Conservation (phyloP, 345 rosid genomes). For the Arabis alpina region DNA sequence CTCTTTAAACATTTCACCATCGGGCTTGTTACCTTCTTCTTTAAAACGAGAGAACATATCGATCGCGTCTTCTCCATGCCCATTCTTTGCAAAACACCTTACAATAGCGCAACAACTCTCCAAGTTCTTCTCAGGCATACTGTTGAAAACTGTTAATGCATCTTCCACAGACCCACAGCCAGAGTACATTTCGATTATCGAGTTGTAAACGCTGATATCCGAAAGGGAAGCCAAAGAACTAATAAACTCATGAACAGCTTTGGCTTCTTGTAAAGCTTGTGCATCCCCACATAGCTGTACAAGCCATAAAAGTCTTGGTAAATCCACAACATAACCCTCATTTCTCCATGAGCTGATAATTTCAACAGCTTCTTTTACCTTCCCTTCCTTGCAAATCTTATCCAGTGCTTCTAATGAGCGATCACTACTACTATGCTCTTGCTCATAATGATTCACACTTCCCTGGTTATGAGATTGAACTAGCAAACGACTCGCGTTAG, state of each 20-base stretch:
- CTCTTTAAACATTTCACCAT: conserved; percentile 60
- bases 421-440: background rate
- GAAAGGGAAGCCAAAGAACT: conserved; percentile 43
- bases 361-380: conserved; percentile 61
- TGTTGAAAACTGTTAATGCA: conserved; percentile 54
- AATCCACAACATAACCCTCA: conserved; percentile 52
- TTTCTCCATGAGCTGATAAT: conserved; percentile 49
- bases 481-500: background rate
- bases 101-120: conserved; percentile 69
- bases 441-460: background rate
- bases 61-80: conserved; percentile 72
- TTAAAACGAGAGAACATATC: conserved; percentile 67
- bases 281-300: conserved; percentile 64
- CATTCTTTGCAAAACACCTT: conserved; percentile 67
- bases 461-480: background rate
- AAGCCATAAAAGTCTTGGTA: conserved; percentile 48
- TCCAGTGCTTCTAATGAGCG: conserved; percentile 52
- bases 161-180: conserved; percentile 60
- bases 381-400: conserved; percentile 57
- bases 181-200: conserved; percentile 65
- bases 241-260: conserved; percentile 53
- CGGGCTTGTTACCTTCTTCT: conserved; percentile 61
- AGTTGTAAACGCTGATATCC: conserved; percentile 49
- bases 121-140: conserved; percentile 57
- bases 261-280: conserved; percentile 63